These are phyloP conservation scores for Solanum chmielewskii DNA, from an alignment of 257 asterid genomes.

Conservation along the genomic window DNA sequence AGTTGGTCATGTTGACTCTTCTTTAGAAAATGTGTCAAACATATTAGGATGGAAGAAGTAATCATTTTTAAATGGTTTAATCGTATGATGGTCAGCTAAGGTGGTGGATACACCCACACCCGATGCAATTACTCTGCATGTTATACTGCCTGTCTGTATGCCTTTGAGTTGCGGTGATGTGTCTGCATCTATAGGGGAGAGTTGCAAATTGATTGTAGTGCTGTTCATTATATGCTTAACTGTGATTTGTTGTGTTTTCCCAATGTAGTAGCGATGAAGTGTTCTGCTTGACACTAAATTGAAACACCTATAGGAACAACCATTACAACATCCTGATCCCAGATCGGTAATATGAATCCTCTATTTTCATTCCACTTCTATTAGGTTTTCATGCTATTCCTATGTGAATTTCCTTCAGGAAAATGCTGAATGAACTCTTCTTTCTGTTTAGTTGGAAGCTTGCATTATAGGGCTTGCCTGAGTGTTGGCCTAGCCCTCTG, in stretches of 20 bases:
- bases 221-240: background rate
- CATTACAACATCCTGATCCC: background rate
- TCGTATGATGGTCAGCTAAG: background rate
- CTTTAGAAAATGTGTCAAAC: background rate
- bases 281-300: background rate
- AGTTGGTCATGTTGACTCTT: background rate
- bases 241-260: background rate
- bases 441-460: background rate
- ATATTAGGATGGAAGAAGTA: background rate
- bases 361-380: background rate
- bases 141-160: background rate
- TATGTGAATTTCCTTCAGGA: background rate
- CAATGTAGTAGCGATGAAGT: background rate
- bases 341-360: background rate
- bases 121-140: background rate
- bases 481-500: background rate
- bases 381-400: background rate
- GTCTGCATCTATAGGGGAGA: background rate
- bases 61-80: background rate
- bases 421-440: background rate
- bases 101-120: background rate
- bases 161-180: background rate
- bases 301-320: background rate
- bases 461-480: background rate
- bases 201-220: background rate